phyloP scores from a whole-genome alignment of 2,329 filamentous ascomycete genomes.

The Fusarium mangiferae region DNA sequence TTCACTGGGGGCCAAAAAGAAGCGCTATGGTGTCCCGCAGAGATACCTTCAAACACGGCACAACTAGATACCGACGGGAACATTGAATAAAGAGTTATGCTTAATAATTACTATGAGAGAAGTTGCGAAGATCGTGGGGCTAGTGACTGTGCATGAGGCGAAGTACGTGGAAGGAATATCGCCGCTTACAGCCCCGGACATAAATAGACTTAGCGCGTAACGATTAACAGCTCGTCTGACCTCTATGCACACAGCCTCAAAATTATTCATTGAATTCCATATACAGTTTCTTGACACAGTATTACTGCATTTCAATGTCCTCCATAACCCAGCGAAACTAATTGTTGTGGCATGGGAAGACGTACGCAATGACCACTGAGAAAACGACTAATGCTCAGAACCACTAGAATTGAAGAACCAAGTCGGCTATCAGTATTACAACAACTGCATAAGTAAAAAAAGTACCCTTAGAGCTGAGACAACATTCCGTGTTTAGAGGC shows the following conservation, averaged over 20 bases:
- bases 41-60: too few relatives aligned
- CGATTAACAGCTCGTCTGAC: not conserved
- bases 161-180: not conserved
- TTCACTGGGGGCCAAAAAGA: not conserved
- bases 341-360: not conserved
- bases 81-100: not conserved
- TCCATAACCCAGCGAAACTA: not conserved
- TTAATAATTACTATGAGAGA: not conserved
- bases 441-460: not conserved
- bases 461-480: accelerated
- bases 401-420: not conserved
- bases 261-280: accelerated
- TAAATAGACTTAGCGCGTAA: not conserved
- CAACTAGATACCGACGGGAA: too few relatives aligned
- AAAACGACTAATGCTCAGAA: not conserved
- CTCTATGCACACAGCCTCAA: not conserved
- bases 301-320: not conserved
- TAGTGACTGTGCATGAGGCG: not conserved
- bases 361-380: accelerated
- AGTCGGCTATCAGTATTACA: not conserved
- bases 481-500: not conserved
- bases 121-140: accelerated
- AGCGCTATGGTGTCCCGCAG: too few relatives aligned
- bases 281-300: accelerated
- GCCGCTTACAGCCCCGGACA: not conserved